Evolutionary conservation across 495 filamentous ascomycete species (phyloP), one percentile per base, ranked within the genome.

Genomic region (Aspergillus affinis): DNA sequence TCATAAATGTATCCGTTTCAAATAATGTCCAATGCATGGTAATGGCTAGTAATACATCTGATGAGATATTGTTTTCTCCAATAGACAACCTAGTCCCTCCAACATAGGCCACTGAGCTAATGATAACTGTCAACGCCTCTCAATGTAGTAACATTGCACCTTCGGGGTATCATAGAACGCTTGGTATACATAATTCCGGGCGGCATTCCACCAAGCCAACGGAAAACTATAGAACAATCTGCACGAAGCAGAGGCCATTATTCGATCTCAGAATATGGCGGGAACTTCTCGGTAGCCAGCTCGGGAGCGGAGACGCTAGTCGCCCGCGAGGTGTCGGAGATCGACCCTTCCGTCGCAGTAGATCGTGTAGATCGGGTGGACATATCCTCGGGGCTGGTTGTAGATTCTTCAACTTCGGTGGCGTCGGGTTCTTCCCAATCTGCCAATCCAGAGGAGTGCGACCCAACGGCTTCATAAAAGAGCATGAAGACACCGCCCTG

Each of bases 401-500:
- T 67, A 4, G 61, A 57, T 18, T 55, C 59, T 13, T 64, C 69
- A 26, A 51, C 61, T 32, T 48, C 55, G 1, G 53, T 44, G 8
- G 62, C 48, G 6, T 60, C 41, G 29, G 56, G 21, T 9, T 54
- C 49, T 51, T 47, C n/a, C 30, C 48, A 17, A 26, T 27, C 48
- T 18, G 18, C 7, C n/a, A 18, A 6, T 10, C 23, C 5, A 49
- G 46, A 21, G 27, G 46, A 21, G 41, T 50, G 9, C 18, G 55
- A 21, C 10, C 74, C 70, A 12, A 78, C 57, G 9, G 70, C 69
- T 67, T 98, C 94, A 66, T 98, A 98, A 74, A 98, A 97, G 9
- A 98, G 80, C 93, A 98, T 97, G 66, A 97, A 98, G 1, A 89
- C 93, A 15, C 89, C 92, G n/a, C 86, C 84, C 65, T 93, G 90